Percentiles rank a stretch among this genome's conserved stretches.
Evolutionary conservation across 768 basidiomycete species (phyloP).

Genomic region (Coprinopsis sp.): DNA sequence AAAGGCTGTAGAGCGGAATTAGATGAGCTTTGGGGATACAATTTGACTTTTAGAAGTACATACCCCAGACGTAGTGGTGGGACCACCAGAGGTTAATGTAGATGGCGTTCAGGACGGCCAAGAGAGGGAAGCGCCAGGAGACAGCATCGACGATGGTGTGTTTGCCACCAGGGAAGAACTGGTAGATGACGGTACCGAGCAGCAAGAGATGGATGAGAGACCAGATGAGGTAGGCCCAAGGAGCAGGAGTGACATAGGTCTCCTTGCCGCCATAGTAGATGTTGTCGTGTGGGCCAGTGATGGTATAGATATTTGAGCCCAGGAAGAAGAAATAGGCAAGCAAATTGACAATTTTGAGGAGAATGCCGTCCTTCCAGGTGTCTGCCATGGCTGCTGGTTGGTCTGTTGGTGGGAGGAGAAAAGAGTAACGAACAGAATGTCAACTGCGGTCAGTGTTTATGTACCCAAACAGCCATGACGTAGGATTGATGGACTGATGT

Average conservation of each 20-base stretch:
- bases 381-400: constrained; percentile 44
- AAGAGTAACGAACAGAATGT: constrained; percentile 1
- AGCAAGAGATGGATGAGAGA: constrained; percentile 86
- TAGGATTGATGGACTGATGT: constrained; percentile 2
- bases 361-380: constrained; percentile 73
- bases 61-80: constrained; percentile 65
- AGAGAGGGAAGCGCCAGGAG: constrained; percentile 86
- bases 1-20: constrained; percentile 52
- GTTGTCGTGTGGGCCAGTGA: constrained; percentile 69
- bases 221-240: constrained; percentile 92
- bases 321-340: constrained; percentile 80
- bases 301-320: constrained; percentile 86
- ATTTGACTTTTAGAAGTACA: constrained; percentile 5
- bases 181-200: constrained; percentile 87
- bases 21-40: constrained; percentile 1
- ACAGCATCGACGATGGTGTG: constrained; percentile 79
- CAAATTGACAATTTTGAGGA: constrained; percentile 84
- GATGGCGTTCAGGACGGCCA: constrained; percentile 82
- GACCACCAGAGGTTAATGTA: constrained; percentile 86
- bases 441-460: constrained; percentile 11
- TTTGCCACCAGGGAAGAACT: constrained; percentile 78
- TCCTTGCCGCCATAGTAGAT: constrained; percentile 73
- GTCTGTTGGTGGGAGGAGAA: constrained; percentile 6
- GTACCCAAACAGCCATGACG: too few species aligned
- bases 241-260: constrained; percentile 93